Evolutionary conservation across 257 asterid genomes (phyloP), one percentile per base, ranked within the genome.

Genomic region (Solanum paucissectum): DNA sequence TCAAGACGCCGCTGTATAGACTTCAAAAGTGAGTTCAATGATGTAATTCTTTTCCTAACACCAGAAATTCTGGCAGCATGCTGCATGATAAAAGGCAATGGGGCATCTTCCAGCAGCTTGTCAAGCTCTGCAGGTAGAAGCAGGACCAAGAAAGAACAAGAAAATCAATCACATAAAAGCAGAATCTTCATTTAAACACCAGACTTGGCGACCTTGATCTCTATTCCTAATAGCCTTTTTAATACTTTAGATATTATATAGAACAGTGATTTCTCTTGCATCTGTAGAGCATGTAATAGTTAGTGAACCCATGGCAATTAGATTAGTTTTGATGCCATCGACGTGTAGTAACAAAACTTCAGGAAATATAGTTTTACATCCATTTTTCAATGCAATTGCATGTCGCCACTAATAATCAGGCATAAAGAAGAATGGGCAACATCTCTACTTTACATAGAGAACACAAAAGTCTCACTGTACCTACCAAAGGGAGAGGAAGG

Each of bases 81-180:
- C 92, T 97, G 99, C 99, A 97, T 95, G 60, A 97, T 93, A 91
- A 97, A 97, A 73, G 99, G 98, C 33, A 95, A 91, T 14, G 99
- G 99, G 68, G 98, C 99, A 91, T 95, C 98, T 87, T 97, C 99
- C 86, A 97, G 91, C 91, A 97, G 91, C 85, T 91, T 94, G 92
- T 97, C 99, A 88, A 97, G 99, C 91, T 97, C 99, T 97, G 94
- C 49, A 77, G 84, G 62, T n/a, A 42, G 62, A 42, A 77, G 84
- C 37, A 42, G 62, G 25, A 42, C 84, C 25, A 77, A 25, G n/a
- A 77, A 77, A 42, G 34, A 77, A 40, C 64, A 25, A 77, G 64
- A 77, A 25, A 77, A 77, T 33, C 37, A 77, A 77, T 77, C 36
- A 74, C 38, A 14, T 40, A n/a, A 16, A n/a, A 77, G 32, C 64